These are phyloP conservation scores for Monosporascus sp. DNA, from an alignment of 2,329 filamentous ascomycete genomes.

Conservation along the genomic window DNA sequence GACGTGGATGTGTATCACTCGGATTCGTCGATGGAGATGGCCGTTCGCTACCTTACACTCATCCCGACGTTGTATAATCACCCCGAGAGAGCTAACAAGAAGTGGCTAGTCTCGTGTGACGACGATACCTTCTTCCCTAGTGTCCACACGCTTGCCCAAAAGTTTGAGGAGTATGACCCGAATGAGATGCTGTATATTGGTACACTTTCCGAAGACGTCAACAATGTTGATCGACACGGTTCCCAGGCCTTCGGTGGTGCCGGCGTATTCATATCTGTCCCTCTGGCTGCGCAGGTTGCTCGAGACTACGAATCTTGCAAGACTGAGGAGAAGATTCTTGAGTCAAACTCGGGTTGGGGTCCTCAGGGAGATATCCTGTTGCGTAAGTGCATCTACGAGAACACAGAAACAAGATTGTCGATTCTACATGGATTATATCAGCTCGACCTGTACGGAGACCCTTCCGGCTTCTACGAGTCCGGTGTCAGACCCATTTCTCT, in stretches of 20 bases:
- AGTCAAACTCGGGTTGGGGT: slow-evolving; percentile 54
- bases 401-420: slow-evolving; percentile 53
- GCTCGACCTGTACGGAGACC: slow-evolving; percentile 54
- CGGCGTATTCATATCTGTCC: slow-evolving; percentile 55
- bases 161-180: slow-evolving; percentile 47
- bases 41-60: slow-evolving; percentile 51
- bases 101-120: slow-evolving; percentile 58
- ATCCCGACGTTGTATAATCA: slow-evolving; percentile 51
- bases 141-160: slow-evolving; percentile 47
- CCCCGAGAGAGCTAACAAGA: slow-evolving; percentile 40
- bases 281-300: slow-evolving; percentile 40
- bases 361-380: slow-evolving; percentile 57
- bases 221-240: slow-evolving; percentile 54
- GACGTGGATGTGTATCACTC: slow-evolving; percentile 53
- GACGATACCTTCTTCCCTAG: slow-evolving; percentile 62
- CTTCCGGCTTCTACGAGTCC: slow-evolving; percentile 59
- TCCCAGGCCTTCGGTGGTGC: slow-evolving; percentile 60
- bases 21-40: slow-evolving; percentile 49
- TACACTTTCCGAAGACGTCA: slow-evolving; percentile 55
- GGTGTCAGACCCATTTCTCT: slow-evolving; percentile 55
- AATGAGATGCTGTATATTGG: slow-evolving; percentile 52
- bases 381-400: slow-evolving; percentile 58
- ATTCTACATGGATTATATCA: slow-evolving; percentile 54
- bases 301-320: slow-evolving; percentile 40
- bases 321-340: slow-evolving; percentile 44